Base-by-base conservation (phyloP, 176 grass and related monocot species). In the Triticum urartu region DNA sequence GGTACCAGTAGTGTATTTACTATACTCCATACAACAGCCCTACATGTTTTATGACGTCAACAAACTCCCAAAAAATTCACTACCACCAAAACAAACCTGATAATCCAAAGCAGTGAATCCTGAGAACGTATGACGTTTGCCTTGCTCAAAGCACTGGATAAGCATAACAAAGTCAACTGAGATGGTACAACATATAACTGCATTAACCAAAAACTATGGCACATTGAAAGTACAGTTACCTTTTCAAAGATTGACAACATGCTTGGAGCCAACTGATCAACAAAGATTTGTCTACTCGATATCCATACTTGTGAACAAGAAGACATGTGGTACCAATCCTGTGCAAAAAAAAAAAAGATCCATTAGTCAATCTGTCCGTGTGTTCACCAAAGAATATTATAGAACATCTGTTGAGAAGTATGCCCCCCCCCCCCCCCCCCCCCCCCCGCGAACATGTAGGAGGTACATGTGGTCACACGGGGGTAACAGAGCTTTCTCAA, bases 31-130 rank as follows among this genome's bases (percentile, higher is more conserved):
- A 82, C 15, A 65, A 64, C 10, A 26, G 28, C 24, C 56, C 18
- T 12, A 85, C 76, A 80, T 75, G 45, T 74, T 77, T 52, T 56
- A 74, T 35, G 20, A 63, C 45, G 75, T 42, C 54, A 84, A 75
- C 20, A 15, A 62, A 62, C 35, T 39, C 35, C 40, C 32, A 36
- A 85, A 76, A 66, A 28, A 17, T 10, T 59, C 80, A 40, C 18
- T 78, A 77, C 20, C 59, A n/a, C 13, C 63, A 81, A 79, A 89
- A 71, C 81, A 88, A 89, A 94, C 95, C 89, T 91, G 83, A 95
- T 81, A 82, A 90, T 87, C 95, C 95, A 98, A 58, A 97, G 87
- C 82, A 95, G 81, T 56, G 93, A 85, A 58, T 98, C 95, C 67
- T 98, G 89, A 70, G 89, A 92, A 78, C 91, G 86, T 64, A 92